Percentiles rank a stretch among this genome's conserved stretches.
phyloP scores from a whole-genome alignment of 257 asterid species.

The Ilex aquifolium region DNA sequence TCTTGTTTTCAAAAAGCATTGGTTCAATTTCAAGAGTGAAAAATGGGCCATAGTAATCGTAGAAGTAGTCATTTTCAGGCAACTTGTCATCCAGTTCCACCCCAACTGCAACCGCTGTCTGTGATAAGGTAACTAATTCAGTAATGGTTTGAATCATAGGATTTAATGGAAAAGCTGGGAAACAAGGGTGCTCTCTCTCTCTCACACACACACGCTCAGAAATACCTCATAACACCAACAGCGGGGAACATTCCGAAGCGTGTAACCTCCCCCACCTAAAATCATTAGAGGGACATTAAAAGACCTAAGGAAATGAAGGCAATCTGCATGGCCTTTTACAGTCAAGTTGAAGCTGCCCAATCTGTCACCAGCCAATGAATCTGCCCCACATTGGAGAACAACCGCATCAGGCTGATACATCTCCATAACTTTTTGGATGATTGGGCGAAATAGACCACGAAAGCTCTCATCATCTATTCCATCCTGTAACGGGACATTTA shows the following conservation, averaged over 20 bases:
- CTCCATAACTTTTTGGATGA: slow-evolving; percentile 54
- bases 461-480: slow-evolving; percentile 49
- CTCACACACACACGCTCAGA: slow-evolving; percentile 6
- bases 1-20: slow-evolving; percentile 54
- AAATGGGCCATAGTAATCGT: slow-evolving; percentile 61
- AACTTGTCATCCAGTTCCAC: slow-evolving; percentile 75
- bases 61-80: slow-evolving; percentile 67
- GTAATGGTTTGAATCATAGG: too few species aligned
- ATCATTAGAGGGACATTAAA: slow-evolving; percentile 67
- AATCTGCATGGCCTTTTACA: slow-evolving; percentile 63
- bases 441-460: slow-evolving; percentile 45
- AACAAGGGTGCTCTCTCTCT: too few species aligned
- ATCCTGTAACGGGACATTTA: slow-evolving; percentile 50
- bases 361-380: slow-evolving; percentile 60
- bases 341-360: slow-evolving; percentile 65
- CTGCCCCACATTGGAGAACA: slow-evolving; percentile 75
- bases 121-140: slow-evolving; percentile 20
- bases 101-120: slow-evolving; percentile 92
- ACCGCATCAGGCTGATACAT: slow-evolving; percentile 61
- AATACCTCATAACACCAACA: slow-evolving; percentile 71
- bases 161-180: too few species aligned
- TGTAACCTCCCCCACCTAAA: slow-evolving; percentile 72
- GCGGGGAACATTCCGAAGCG: slow-evolving; percentile 59
- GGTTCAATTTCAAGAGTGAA: slow-evolving; percentile 47
- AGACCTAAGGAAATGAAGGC: slow-evolving; percentile 55